Conservation (phyloP, 2,329 filamentous ascomycete species). For the Colletotrichum navitas region DNA sequence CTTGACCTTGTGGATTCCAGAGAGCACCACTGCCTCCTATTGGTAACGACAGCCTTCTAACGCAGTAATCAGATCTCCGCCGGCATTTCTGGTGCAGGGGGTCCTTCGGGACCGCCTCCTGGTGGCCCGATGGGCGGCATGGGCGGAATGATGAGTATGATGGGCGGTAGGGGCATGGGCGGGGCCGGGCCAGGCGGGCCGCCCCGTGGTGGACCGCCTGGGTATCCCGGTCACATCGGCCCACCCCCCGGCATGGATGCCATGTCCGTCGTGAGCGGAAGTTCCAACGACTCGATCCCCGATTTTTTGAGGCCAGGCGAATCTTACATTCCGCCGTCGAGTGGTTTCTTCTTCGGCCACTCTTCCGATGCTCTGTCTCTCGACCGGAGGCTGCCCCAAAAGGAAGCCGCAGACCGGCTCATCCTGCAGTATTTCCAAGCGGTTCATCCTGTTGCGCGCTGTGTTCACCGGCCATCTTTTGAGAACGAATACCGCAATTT, state of each 20-base stretch:
- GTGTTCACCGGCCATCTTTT: slow-evolving; percentile 76
- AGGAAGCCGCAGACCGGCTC: slow-evolving; percentile 69
- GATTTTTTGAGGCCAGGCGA: slow-evolving; percentile 74
- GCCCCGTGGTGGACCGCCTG: slow-evolving; percentile 43
- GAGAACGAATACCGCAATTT: slow-evolving; percentile 74
- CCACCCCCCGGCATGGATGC: slow-evolving; percentile 43
- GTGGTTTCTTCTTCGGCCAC: slow-evolving; percentile 75
- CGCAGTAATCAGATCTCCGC: slow-evolving; percentile 50
- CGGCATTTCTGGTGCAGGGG: slow-evolving; percentile 48
- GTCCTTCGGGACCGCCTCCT: slow-evolving; percentile 32
- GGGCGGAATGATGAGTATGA: slow-evolving; percentile 37
- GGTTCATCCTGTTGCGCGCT: slow-evolving; percentile 77
- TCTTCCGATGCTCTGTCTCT: slow-evolving; percentile 62
- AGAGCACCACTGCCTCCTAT: neutral
- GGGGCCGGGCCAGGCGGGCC: slow-evolving; percentile 39
- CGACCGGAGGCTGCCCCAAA: slow-evolving; percentile 71
- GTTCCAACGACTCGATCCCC: slow-evolving; percentile 51
- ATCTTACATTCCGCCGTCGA: slow-evolving; percentile 76
- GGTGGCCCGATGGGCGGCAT: slow-evolving; percentile 37
- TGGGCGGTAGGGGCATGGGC: slow-evolving; percentile 36
- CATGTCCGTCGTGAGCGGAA: slow-evolving; percentile 45
- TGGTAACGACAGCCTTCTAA: slow-evolving; percentile 1
- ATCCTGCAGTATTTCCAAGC: slow-evolving; percentile 75
- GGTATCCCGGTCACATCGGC: slow-evolving; percentile 35
- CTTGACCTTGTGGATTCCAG: neutral